A percentile compares a stretch with the other conserved stretches of the same genome.
phyloP scores from a whole-genome alignment of 805 yeast genomes.

The Hemisphaericaspora nanyangensis region DNA sequence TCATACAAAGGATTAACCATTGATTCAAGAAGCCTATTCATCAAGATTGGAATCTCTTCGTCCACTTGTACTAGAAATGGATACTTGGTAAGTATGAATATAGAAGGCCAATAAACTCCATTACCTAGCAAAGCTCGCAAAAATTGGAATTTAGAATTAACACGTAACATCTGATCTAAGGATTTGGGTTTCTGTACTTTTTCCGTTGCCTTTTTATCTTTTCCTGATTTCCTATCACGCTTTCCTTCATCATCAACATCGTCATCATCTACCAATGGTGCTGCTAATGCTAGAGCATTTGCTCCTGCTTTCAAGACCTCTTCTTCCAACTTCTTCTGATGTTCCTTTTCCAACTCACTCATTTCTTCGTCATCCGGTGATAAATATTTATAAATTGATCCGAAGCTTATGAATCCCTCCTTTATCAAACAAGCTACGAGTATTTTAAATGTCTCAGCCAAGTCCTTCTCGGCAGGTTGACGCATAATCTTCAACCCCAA shows the following conservation, averaged over 20 bases:
- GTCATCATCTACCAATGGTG: constrained; percentile 65
- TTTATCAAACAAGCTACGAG: constrained; percentile 58
- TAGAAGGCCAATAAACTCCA: constrained; percentile 61
- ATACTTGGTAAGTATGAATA: constrained; percentile 53
- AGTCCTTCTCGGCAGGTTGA: constrained; percentile 25
- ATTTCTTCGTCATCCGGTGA: constrained; percentile 51
- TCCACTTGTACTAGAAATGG: constrained; percentile 60
- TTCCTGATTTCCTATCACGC: constrained; percentile 6
- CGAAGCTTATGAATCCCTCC: constrained; percentile 62
- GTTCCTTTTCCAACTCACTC: constrained; percentile 37
- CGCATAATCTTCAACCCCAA: constrained; percentile 44
- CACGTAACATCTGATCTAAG: constrained; percentile 14
- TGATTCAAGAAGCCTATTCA: constrained; percentile 47
- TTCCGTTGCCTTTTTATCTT: not conserved
- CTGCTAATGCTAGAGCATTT: constrained; percentile 83
- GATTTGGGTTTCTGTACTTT: not conserved
- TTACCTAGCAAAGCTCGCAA: constrained; percentile 51
- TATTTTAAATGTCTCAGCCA: constrained; percentile 42
- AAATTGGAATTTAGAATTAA: constrained; percentile 32
- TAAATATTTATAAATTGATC: constrained; percentile 53
- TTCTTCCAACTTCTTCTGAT: constrained; percentile 47
- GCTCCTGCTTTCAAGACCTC: constrained; percentile 60
- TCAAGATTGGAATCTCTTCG: constrained; percentile 41
- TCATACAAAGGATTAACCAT: constrained; percentile 48
- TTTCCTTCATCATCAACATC: constrained; percentile 16